These are phyloP conservation scores for Rugonectria rugulosa DNA, from an alignment of 2,329 filamentous ascomycete species.

Conservation along the genomic window DNA sequence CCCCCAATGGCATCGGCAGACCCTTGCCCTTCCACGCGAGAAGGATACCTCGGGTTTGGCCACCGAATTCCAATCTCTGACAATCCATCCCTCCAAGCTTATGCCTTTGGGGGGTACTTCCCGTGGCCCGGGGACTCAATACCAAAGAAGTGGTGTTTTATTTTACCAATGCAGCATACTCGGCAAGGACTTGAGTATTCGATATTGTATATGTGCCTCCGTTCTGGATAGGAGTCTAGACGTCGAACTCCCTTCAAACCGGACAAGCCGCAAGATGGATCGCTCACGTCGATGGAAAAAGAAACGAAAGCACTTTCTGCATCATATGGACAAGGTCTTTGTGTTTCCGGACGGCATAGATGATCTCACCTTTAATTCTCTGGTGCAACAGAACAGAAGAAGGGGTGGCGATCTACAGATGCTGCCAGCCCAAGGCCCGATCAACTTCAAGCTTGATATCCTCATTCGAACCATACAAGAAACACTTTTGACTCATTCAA, in stretches of 20 bases:
- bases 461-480: conserved; percentile 33
- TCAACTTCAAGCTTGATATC: conserved; percentile 34
- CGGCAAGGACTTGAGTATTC: conserved; percentile 51
- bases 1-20: conserved; percentile 49
- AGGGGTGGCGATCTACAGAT: background rate
- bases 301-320: conserved; percentile 39
- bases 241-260: conserved; percentile 39
- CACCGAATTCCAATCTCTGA: conserved; percentile 36
- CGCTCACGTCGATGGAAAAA: conserved; percentile 39
- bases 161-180: conserved; percentile 59
- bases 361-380: conserved; percentile 34
- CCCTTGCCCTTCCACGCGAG: conserved; percentile 37
- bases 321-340: conserved; percentile 42
- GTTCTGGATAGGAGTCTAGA: conserved; percentile 33
- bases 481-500: conserved; percentile 23
- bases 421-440: conserved; percentile 22
- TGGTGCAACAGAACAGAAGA: conserved; percentile 24
- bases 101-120: conserved; percentile 10
- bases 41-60: conserved; percentile 1
- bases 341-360: conserved; percentile 48
- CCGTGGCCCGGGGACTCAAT: conserved; percentile 39
- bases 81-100: conserved; percentile 40
- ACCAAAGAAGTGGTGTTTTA: conserved; percentile 44
- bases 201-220: conserved; percentile 48
- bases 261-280: conserved; percentile 35